Base-by-base conservation (phyloP, 2,329 filamentous ascomycete species). In the Botrytis tulipae region DNA sequence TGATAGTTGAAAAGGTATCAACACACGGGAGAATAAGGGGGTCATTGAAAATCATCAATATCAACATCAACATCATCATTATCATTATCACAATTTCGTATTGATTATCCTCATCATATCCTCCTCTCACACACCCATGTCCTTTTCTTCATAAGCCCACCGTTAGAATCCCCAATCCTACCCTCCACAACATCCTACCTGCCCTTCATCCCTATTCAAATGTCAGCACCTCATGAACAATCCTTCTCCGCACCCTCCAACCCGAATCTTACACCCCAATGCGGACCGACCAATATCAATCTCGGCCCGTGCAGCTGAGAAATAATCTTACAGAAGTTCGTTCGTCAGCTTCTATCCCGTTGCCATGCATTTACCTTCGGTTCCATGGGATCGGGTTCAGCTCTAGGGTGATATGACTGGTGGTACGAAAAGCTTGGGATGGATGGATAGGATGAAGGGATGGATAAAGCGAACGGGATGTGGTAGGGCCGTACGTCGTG, bases 301-400 rank as follows among this genome's bases (percentile, higher is more conserved):
- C 1, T 54, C 65, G 65, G 65, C 4, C 65, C 65, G 65, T 48
- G 44, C 32, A 54, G 65, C 65, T 67, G 32, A 67, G 10, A 67
- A 20, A 40, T 12, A 40, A 20, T n/a, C 16, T 51, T 20, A n/a
- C 48, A 51, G 8, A 67, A 25, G 48, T 20, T n/a, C 48, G 48
- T 51, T 54, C 46, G 32, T 67, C 65, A 67, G 65, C 65, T 51
- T 51, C 22, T 25, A 25, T 51, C 44, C 65, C 65, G 65, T 67
- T 7, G 61, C 40, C 65, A 66, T 66, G 63, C 63, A 66, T 48
- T 16, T 7, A 22, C 6, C 18, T 48, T 54, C 65, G 65, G 46
- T 67, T 51, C 65, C 65, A 67, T 67, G 8, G 25, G 65, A 35
- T 54, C 65, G 65, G 65, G 32, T 67, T 67, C 65, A 67, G 65